These are phyloP conservation scores for Cyberlindnera amylophila DNA, from an alignment of 805 yeast species.

Conservation along the genomic window DNA sequence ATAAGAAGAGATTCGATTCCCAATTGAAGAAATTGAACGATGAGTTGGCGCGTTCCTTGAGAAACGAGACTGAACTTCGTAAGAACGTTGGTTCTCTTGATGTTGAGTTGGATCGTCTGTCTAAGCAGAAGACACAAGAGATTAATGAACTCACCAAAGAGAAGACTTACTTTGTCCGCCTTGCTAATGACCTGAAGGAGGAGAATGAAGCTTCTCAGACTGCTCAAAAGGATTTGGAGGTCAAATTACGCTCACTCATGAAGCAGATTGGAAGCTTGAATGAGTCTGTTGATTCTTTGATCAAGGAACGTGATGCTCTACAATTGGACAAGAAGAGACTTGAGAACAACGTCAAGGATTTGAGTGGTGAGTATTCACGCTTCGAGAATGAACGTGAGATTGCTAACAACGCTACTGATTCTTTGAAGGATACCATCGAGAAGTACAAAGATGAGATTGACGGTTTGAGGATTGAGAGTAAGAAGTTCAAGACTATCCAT, in stretches of 20 bases:
- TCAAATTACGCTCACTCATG: constrained; percentile 41
- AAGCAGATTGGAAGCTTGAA: constrained; percentile 55
- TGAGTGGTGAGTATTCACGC: constrained; percentile 37
- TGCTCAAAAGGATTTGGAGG: constrained; percentile 43
- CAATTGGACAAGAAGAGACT: constrained; percentile 44
- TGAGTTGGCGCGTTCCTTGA: constrained; percentile 51
- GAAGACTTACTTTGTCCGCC: constrained; percentile 38
- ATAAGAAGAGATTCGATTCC: constrained; percentile 36
- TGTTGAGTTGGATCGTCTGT: constrained; percentile 55
- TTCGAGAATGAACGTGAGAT: constrained; percentile 30
- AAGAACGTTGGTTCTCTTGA: constrained; percentile 60
- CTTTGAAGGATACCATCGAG: constrained; percentile 20
- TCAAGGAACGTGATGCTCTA: constrained; percentile 59
- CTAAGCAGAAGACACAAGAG: constrained; percentile 35
- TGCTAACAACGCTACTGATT: constrained; percentile 16
- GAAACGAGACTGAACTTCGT: constrained; percentile 61
- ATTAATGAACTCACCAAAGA: constrained; percentile 39
- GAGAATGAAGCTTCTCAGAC: constrained; percentile 40
- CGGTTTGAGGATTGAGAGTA: constrained; percentile 30
- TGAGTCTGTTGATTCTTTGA: constrained; percentile 55
- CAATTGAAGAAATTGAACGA: constrained; percentile 53
- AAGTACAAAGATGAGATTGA: constrained; percentile 31
- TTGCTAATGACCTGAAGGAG: constrained; percentile 37
- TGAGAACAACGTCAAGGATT: constrained; percentile 41
- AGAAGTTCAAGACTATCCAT: constrained; percentile 20